Evolutionary conservation across 169 alveolate species (phyloP), one percentile per base, ranked within the genome.

Genomic region (Cryptosporidium viatorum): DNA sequence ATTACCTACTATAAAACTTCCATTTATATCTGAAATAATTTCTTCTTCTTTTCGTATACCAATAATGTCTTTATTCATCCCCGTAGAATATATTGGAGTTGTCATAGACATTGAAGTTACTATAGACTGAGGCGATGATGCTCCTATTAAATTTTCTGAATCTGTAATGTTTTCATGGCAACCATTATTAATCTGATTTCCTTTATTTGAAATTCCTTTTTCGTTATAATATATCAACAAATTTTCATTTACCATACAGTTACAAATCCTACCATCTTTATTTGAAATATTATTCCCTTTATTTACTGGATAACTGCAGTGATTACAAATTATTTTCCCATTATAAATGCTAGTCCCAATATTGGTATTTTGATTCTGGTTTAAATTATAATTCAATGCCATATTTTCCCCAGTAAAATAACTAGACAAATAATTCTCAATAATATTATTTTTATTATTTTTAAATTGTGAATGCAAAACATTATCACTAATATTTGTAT

Each of bases 71-170:
- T 59, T 73, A 41, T 39, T 73, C 4, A 55, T 59, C 48, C 68
- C 85, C 14, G 55, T 39, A 21, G 71, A 73, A 37, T 51, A 73
- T 8, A 73, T 55, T 52, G 86, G 86, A 33, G 86, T 51, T 14
- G 69, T 23, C 3, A 55, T 59, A 14, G 86, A 73, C 52, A 73
- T 52, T 35, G 86, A 55, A 18, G 86, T 55, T 23, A 73, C 55
- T 55, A 73, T 73, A 3, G 86, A 73, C 33, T 73, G 86, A 3
- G 86, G 86, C 3, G 86, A 52, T 52, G 39, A 73, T 5, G 71
- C 23, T 18, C 70, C 71, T 26, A 73, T 8, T 16, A 73, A n/a
- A 31, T 39, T 51, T 35, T 59, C 86, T 51, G 62, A 37, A 43
- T 69, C 84, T 69, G 16, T 23, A 12, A 23, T 45, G 18, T n/a